Evolutionary conservation across 2,329 filamentous ascomycete genomes (phyloP), one percentile per base, ranked within the genome.

Genomic region (Magnaporthiopsis rhizophila): DNA sequence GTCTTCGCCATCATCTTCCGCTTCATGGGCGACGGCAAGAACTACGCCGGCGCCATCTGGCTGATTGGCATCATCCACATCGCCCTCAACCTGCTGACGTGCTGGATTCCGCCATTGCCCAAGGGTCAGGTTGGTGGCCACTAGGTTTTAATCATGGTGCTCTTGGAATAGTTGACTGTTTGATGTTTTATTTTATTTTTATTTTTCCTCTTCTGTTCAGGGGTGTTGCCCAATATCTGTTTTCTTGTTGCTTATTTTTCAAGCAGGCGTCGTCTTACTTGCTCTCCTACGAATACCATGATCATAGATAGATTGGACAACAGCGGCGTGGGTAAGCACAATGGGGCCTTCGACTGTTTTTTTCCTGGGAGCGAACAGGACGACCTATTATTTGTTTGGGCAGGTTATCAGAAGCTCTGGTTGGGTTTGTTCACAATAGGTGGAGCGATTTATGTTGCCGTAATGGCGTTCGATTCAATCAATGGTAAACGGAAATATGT

Each of bases 1-100:
- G 75, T 96, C 61, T 96, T 95, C 71, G 89, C 91, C 26, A 85
- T 96, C 72, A 86, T 92, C 72, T 96, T 94, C 80, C 81, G 91
- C 62, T 95, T 93, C 76, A 78, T 80, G 74, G 77, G 77, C 64
- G 80, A 84, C 61, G 86, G 86, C 6, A 84, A 78, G 1, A 77
- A 89, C 71, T 96, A 92, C 71, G 85, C 81, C 13, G 86, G 81
- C 73, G 85, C 85, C 0, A 85, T 96, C 67, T 95, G 90, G 90
- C 88, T 96, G 65, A 92, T 94, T 71, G 92, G 92, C 3, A 79
- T 88, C 56, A 87, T 96, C 26, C 85, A 86, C 68, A 86, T 96
- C 66, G 87, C 70, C 0, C 76, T 94, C 32, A 91, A 92, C 71
- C 56, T 93, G 61, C 77, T 79, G 6, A 82, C 94, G 5, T 75